phyloP scores from a whole-genome alignment of 208 protist species.

The Acanthamoeba rhysodes region DNA sequence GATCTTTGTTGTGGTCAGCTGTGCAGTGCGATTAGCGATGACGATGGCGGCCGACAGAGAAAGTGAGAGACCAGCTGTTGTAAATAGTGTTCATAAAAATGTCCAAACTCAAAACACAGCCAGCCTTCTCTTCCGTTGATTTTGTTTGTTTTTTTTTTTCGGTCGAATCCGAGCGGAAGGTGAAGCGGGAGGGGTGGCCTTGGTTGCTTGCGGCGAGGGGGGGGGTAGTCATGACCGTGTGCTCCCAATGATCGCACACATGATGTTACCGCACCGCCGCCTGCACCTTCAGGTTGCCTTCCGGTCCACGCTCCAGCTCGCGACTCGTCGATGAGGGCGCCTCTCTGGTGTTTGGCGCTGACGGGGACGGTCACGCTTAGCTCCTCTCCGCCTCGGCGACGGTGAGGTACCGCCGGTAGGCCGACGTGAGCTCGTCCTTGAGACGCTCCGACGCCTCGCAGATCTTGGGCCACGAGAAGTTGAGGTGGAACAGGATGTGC shows the following conservation, averaged over 20 bases:
- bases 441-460: constrained; percentile 53
- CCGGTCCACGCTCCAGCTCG: too few relatives aligned
- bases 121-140: too few relatives aligned
- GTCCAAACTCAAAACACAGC: too few relatives aligned
- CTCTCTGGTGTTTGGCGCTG: not conserved
- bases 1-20: too few relatives aligned
- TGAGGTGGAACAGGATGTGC: constrained; percentile 64
- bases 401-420: constrained; percentile 41
- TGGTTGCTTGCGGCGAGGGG: too few relatives aligned
- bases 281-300: too few relatives aligned
- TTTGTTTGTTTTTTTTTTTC: too few relatives aligned
- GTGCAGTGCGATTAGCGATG: too few relatives aligned
- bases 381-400: not conserved
- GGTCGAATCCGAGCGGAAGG: not conserved
- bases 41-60: too few relatives aligned
- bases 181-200: not conserved
- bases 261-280: not conserved
- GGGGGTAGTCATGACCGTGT: not conserved
- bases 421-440: constrained; percentile 62
- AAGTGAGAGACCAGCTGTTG: too few relatives aligned
- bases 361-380: not conserved
- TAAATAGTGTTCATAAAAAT: too few relatives aligned
- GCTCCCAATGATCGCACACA: not conserved
- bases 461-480: constrained; percentile 35
- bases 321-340: too few relatives aligned